These are phyloP conservation scores for Suillus variegatus DNA, from an alignment of 768 basidiomycete genomes.

Conservation along the genomic window DNA sequence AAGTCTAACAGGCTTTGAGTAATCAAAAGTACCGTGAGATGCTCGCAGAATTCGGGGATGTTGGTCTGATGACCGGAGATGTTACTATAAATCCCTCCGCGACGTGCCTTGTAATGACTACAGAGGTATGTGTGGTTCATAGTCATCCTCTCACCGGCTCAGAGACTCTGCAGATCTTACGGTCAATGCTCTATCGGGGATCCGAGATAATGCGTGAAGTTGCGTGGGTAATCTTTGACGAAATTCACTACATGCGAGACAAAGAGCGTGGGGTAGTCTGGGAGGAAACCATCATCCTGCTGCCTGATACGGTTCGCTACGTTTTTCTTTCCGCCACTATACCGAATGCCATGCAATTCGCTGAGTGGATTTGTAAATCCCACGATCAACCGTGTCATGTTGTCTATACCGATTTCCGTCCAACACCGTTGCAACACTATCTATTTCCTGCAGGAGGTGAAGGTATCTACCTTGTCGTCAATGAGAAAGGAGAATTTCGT, in stretches of 20 bases:
- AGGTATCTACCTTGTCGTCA: slow-evolving; percentile 97
- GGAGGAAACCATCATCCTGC: slow-evolving; percentile 98
- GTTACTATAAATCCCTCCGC: slow-evolving; percentile 98
- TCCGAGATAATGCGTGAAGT: slow-evolving; percentile 99
- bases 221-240: slow-evolving; percentile 99
- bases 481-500: slow-evolving; percentile 95
- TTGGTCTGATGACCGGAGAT: slow-evolving; percentile 99
- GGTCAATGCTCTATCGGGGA: slow-evolving; percentile 98
- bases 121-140: slow-evolving; percentile 62
- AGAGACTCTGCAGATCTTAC: slow-evolving; percentile 69
- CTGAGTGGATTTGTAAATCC: slow-evolving; percentile 97
- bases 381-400: slow-evolving; percentile 99
- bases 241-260: slow-evolving; percentile 99
- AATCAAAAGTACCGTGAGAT: slow-evolving; percentile 99
- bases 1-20: slow-evolving; percentile 75
- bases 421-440: slow-evolving; percentile 97
- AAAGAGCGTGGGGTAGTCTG: slow-evolving; percentile 99
- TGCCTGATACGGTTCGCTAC: slow-evolving; percentile 94
- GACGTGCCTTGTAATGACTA: slow-evolving; percentile 98
- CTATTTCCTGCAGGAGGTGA: slow-evolving; percentile 96
- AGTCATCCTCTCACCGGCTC: not conserved
- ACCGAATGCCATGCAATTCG: slow-evolving; percentile 99
- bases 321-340: slow-evolving; percentile 99
- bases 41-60: slow-evolving; percentile 95
- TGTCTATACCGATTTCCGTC: slow-evolving; percentile 98